These are phyloP conservation scores for Aureobasidium musti DNA, from an alignment of 2,329 filamentous ascomycete species.

Conservation along the genomic window DNA sequence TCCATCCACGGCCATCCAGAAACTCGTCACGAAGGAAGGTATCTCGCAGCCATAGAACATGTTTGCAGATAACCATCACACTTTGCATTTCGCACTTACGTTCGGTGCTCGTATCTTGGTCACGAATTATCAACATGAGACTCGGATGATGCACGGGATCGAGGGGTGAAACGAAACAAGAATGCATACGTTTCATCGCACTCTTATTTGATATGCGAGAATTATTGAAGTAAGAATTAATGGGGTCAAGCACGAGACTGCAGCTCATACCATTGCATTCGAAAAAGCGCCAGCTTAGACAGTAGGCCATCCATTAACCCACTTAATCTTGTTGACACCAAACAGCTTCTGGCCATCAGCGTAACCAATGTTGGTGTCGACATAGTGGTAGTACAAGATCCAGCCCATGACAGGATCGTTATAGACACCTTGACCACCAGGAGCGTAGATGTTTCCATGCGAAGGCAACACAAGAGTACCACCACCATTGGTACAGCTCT, in stretches of 20 bases:
- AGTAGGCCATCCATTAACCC: conserved; percentile 31
- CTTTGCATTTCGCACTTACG: too few species aligned
- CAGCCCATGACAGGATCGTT: conserved; percentile 53
- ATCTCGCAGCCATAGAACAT: too few species aligned
- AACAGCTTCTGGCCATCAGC: conserved; percentile 43
- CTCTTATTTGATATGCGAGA: not conserved
- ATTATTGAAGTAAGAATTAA: not conserved
- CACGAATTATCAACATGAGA: too few species aligned
- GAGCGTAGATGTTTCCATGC: conserved; percentile 62
- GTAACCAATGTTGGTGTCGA: conserved; percentile 57
- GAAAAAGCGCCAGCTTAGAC: not conserved
- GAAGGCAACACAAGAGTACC: conserved; percentile 63
- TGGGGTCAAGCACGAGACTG: not conserved
- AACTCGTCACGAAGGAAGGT: too few species aligned
- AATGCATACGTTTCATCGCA: not conserved
- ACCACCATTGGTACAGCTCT: conserved; percentile 57
- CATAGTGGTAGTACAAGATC: conserved; percentile 65
- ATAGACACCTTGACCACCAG: conserved; percentile 63
- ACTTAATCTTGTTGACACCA: conserved; percentile 32
- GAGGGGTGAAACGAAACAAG: not conserved
- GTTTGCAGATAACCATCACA: too few species aligned
- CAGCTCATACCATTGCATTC: not conserved
- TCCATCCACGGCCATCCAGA: too few species aligned
- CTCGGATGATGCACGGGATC: too few species aligned
- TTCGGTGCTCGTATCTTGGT: too few species aligned